A percentile compares a stretch with the other conserved stretches of the same genome.
phyloP scores from a whole-genome alignment of 305 asterid species.

The Caryopteris hybrid region DNA sequence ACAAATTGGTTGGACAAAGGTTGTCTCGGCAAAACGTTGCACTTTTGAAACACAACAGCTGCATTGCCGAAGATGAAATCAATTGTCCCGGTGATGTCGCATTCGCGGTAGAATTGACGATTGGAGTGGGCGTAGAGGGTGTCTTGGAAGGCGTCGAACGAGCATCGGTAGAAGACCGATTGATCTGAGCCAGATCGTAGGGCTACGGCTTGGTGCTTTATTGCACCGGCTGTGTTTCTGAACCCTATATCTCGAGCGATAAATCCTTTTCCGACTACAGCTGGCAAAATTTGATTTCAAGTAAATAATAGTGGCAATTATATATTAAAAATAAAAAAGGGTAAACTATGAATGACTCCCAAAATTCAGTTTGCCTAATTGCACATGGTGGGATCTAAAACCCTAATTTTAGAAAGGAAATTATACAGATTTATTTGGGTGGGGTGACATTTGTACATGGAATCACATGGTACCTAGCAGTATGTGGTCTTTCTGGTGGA shows the following conservation, averaged over 20 bases:
- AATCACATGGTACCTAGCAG: conserved; percentile 22
- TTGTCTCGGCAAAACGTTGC: conserved; percentile 63
- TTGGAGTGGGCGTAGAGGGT: conserved; percentile 71
- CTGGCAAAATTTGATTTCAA: conserved; percentile 21
- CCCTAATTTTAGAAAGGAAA: neutral
- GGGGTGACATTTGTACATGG: conserved; percentile 4
- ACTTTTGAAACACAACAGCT: conserved; percentile 52
- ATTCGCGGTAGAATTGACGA: conserved; percentile 72
- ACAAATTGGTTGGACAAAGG: conserved; percentile 59
- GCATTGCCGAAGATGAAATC: conserved; percentile 80
- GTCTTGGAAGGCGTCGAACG: conserved; percentile 66
- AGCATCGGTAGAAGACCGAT: conserved; percentile 55
- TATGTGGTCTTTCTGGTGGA: neutral
- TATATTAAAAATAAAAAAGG: too few species aligned
- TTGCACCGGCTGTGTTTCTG: conserved; percentile 65
- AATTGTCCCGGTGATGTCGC: conserved; percentile 64
- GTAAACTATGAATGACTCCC: too few species aligned
- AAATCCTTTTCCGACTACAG: conserved; percentile 56
- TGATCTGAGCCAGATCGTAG: conserved; percentile 59
- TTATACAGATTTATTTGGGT: neutral
- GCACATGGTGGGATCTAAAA: conserved; percentile 25
- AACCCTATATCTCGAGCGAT: conserved; percentile 59
- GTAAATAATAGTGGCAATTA: too few species aligned
- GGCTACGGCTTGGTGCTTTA: conserved; percentile 79
- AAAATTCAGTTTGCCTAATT: neutral